These are phyloP conservation scores for Coelastrella sp. DNA, from an alignment of 139 green algal species.

Conservation along the genomic window DNA sequence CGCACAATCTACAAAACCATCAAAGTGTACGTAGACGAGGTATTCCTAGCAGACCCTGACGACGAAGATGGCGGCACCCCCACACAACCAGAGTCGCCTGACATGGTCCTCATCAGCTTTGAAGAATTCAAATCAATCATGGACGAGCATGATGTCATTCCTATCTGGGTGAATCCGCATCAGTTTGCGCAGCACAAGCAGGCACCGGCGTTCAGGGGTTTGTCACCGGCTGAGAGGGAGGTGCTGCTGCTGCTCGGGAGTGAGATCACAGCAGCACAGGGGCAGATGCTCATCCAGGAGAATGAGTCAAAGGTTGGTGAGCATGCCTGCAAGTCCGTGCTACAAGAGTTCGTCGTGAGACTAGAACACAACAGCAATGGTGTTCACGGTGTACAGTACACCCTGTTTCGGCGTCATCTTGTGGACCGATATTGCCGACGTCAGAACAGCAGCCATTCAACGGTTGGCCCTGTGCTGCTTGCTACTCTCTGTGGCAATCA, in stretches of 20 bases:
- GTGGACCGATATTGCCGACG: no score
- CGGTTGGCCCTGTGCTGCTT: no score
- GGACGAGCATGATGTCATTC: conserved; percentile 54
- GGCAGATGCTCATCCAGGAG: conserved; percentile 50
- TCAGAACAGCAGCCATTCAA: no score
- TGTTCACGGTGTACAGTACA: no score
- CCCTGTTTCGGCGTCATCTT: no score
- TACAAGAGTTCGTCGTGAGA: no score
- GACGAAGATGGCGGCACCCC: background rate
- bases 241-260: conserved; percentile 56
- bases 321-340: no score
- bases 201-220: conserved; percentile 19
- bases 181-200: conserved; percentile 53
- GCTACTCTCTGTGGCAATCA: no score
- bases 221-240: conserved; percentile 49
- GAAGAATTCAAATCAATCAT: conserved; percentile 52
- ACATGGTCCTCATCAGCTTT: conserved; percentile 36
- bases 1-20: conserved; percentile 37
- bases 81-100: background rate
- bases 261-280: conserved; percentile 1
- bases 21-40: conserved; percentile 50
- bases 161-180: conserved; percentile 54
- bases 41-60: conserved; percentile 21
- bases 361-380: no score
- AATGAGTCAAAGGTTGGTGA: conserved; percentile 9